Evolutionary conservation across 176 grass and related monocot species (phyloP).

Genomic region (Triticum dicoccoides): DNA sequence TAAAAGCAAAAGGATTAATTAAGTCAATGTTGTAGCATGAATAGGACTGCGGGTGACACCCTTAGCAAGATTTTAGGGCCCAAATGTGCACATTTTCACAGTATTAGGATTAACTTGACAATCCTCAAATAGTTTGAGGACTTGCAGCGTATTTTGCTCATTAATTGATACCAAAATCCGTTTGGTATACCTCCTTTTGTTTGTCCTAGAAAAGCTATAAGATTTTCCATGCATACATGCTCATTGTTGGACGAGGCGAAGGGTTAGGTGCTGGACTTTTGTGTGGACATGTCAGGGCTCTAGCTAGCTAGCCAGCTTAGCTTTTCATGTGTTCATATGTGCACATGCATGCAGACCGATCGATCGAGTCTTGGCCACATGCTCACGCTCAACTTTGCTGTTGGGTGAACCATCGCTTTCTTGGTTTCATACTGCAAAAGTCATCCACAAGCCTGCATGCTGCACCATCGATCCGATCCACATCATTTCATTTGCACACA

Average conservation of each 20-base stretch:
- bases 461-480: not conserved
- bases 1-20: no score
- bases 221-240: not conserved
- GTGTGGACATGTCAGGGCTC: not conserved
- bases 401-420: constrained; percentile 12
- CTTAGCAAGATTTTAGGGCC: no score
- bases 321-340: not conserved
- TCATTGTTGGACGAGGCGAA: not conserved
- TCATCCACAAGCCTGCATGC: not conserved
- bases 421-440: constrained; percentile 16
- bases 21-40: no score
- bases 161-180: no score
- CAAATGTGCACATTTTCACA: no score
- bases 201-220: not conserved
- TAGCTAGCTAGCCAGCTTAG: not conserved
- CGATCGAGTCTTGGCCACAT: constrained; percentile 6
- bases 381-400: not conserved
- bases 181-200: not conserved
- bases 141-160: no score
- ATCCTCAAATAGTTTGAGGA: no score
- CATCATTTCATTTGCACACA: not conserved
- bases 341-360: not conserved
- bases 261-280: no score
- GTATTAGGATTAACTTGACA: no score
- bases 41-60: no score